Evolutionary conservation across 768 basidiomycete genomes (phyloP), one percentile per base, ranked within the genome.

Genomic region (Lactifluus hygrophoroides): DNA sequence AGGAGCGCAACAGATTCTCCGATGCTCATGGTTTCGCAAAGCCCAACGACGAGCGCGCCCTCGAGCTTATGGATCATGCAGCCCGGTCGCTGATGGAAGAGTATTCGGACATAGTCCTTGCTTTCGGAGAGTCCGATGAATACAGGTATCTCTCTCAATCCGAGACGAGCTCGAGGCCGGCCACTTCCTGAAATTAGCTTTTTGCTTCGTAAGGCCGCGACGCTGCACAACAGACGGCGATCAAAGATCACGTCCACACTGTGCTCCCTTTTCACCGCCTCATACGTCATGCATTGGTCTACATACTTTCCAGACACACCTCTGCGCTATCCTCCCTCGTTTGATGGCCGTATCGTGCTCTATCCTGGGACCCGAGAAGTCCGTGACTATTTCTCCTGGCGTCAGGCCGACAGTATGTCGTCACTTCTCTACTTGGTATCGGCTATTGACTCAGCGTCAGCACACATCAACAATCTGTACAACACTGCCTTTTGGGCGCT

Each of bases 391-490:
- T 94, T 97, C 69, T 73, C 90, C 0, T 99, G 96, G 96, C 75
- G 96, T 58, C 96, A 98, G 70, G 89, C 87, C 0, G 95, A 98
- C 68, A 95, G 95, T 95, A 67, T 60, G 91, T 73, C 10, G n/a
- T 21, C n/a, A 43, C 43, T 32, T 47, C 21, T 49, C 21, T 9
- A 21, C 14, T 38, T 9, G 13, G 4, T 47, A 10, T 35, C 37
- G 11, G 14, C 16, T 27, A 35, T 38, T 61, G 17, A 56, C 54
- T 51, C 62, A 56, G 57, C 51, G 62, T 23, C 69, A 97, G 94
- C 96, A 0, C 96, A 99, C 69, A 88, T 98, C 69, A 99, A 99
- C 69, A 99, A 99, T 69, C 74, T 99, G 23, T 94, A 98, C 74
- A 99, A 99, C 67, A 97, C 96, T 0, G 76, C 75, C 0, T 99